Conservation (phyloP, 495 filamentous ascomycete species). For the Geoglossum glabrum region DNA sequence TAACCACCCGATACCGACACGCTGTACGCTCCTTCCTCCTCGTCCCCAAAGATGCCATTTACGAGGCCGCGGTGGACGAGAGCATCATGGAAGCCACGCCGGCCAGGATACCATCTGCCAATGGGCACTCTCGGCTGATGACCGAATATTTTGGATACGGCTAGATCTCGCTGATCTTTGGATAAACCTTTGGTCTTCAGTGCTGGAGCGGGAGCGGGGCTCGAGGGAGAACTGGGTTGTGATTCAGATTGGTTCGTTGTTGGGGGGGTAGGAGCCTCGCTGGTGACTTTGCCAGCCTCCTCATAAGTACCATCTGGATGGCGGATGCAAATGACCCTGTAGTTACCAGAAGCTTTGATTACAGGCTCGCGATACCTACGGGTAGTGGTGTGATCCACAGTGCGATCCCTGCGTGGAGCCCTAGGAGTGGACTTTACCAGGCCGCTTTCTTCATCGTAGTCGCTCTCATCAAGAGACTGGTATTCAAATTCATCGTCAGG, state of each 20-base stretch:
- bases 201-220: neutral
- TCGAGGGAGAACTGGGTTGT: neutral
- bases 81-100: slow-evolving; percentile 1
- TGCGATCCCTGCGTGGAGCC: neutral
- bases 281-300: neutral
- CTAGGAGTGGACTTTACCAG: neutral
- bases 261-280: neutral
- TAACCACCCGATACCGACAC: slow-evolving; percentile 17
- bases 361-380: slow-evolving; percentile 1
- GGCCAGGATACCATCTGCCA: slow-evolving; percentile 2
- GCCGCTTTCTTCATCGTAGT: neutral
- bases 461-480: neutral
- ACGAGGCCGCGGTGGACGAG: neutral
- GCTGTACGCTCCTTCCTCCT: slow-evolving; percentile 10
- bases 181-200: neutral
- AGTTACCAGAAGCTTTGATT: neutral
- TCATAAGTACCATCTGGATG: slow-evolving; percentile 1
- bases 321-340: neutral
- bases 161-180: neutral
- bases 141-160: neutral
- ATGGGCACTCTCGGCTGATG: neutral
- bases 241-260: neutral
- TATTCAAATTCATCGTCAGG: neutral
- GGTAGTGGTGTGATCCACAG: neutral
- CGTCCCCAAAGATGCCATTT: slow-evolving; percentile 12